Evolutionary conservation across 495 filamentous ascomycete genomes (phyloP), one percentile per base, ranked within the genome.

Genomic region (Usnea hakonensis): DNA sequence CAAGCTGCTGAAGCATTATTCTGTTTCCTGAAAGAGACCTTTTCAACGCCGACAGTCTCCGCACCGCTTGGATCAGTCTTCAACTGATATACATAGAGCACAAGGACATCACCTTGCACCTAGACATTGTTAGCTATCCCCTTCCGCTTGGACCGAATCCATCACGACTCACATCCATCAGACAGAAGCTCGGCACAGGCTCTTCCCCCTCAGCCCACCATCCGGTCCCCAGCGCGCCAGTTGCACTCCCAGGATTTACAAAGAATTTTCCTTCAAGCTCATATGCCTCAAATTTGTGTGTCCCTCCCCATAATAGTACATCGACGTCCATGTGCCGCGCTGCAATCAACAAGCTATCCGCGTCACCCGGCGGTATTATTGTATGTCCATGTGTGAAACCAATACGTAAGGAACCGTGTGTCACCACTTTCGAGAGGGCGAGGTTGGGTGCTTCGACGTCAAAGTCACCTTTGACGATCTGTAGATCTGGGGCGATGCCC

Each of bases 211-310:
- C 84, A 56, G 75, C 80, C 81, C 78, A 83, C 79, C 79, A 89
- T 46, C 86, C 88, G 0, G 85, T 87, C 48, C 84, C 87, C 71
- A 91, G 83, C 1, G 91, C 91, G 14, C 91, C 91, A 11, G 90
- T 95, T 26, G 89, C 92, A 74, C 89, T 95, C n/a, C 94, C 94
- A 3, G 94, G 94, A 71, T 97, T 98, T 48, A 98, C 87, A 75
- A 98, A 98, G 78, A 98, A 98, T 73, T 95, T 90, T 57, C 94
- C 95, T 79, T 97, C 95, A 76, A 97, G 86, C 79, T 98, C 95
- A 70, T 96, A 98, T 35, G 95, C 95, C 77, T 99, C 94, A 72
- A 99, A 99, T 16, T 85, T 81, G 76, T 97, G 93, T 17, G 93
- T 96, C n/a, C 94, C 95, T 48, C 91, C 94, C 91, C 91, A 99